Evolutionary conservation across 2,329 filamentous ascomycete genomes (phyloP).

Genomic region (Phialophora tarda): DNA sequence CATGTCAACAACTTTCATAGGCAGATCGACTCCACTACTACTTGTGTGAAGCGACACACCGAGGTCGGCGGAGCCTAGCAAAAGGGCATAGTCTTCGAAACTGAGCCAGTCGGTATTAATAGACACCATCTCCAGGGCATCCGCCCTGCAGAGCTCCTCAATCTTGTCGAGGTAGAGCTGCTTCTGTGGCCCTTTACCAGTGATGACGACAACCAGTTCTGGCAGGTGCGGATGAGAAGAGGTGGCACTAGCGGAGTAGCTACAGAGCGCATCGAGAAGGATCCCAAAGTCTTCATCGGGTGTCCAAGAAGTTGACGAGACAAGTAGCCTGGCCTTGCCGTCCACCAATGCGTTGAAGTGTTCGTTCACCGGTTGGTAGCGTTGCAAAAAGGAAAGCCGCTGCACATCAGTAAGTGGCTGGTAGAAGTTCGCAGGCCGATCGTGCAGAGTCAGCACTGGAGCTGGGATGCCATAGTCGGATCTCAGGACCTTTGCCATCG

Average conservation of each 20-base stretch:
- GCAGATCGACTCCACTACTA: conserved; percentile 90
- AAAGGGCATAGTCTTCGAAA: conserved; percentile 78
- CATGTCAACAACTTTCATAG: conserved; percentile 99
- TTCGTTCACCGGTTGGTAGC: conserved; percentile 67
- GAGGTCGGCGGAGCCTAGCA: conserved; percentile 84
- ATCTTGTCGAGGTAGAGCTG: conserved; percentile 73
- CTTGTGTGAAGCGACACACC: conserved; percentile 92
- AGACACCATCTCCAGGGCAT: conserved; percentile 70
- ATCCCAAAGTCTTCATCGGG: conserved; percentile 93
- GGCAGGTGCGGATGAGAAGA: conserved; percentile 60
- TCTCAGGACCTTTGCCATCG: conserved; percentile 78
- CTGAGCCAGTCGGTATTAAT: conserved; percentile 85
- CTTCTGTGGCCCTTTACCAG: conserved; percentile 88
- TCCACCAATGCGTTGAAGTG: conserved; percentile 65
- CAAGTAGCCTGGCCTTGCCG: conserved; percentile 70
- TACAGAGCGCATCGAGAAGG: conserved; percentile 78
- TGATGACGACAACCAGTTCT: conserved; percentile 83
- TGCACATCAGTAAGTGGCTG: conserved; percentile 65
- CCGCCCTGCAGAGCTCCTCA: conserved; percentile 62
- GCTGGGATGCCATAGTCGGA: conserved; percentile 68
- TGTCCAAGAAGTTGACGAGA: conserved; percentile 97
- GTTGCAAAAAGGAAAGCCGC: conserved; percentile 65
- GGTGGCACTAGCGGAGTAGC: conserved; percentile 66
- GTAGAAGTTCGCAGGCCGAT: conserved; percentile 83
- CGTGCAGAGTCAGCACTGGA: conserved; percentile 76